These are phyloP conservation scores for Leishmania tropica DNA, from an alignment of 208 protist genomes.

Conservation along the genomic window DNA sequence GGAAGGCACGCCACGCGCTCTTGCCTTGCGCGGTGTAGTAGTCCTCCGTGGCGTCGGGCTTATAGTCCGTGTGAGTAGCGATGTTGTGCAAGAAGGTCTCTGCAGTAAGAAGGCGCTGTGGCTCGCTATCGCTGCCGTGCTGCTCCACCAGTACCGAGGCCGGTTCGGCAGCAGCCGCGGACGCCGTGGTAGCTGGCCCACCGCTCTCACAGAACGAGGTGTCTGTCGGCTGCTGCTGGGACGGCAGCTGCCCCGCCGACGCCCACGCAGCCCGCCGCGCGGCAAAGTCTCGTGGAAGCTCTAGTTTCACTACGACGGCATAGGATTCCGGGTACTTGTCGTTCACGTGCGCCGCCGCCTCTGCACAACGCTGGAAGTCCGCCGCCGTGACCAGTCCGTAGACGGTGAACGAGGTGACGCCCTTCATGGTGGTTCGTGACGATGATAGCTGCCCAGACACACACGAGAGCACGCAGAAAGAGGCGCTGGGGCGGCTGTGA, in stretches of 20 bases:
- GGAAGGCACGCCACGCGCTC: constrained; percentile 55
- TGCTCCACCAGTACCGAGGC: constrained; percentile 33
- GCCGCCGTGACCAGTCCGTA: constrained; percentile 62
- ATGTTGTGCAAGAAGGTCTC: constrained; percentile 54
- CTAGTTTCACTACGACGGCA: constrained; percentile 51
- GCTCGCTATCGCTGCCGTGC: constrained; percentile 10
- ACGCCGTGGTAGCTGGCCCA: neutral
- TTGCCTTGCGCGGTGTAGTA: constrained; percentile 65
- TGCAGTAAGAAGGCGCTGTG: constrained; percentile 29
- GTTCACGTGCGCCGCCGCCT: constrained; percentile 74
- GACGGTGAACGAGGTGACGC: constrained; percentile 36
- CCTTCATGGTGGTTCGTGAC: neutral
- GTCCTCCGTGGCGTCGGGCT: constrained; percentile 38
- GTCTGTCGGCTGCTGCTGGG: neutral
- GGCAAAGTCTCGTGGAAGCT: constrained; percentile 71
- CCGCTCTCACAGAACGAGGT: neutral
- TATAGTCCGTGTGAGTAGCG: constrained; percentile 51
- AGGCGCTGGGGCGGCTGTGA: neutral
- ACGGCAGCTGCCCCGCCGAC: neutral
- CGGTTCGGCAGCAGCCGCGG: neutral
- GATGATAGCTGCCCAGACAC: neutral
- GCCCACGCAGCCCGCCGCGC: constrained; percentile 41
- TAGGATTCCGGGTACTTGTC: constrained; percentile 51
- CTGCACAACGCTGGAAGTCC: constrained; percentile 73
- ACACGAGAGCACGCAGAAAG: neutral